These are phyloP conservation scores for Xylariaceae sp. DNA, from an alignment of 2,329 filamentous ascomycete species.

Conservation along the genomic window DNA sequence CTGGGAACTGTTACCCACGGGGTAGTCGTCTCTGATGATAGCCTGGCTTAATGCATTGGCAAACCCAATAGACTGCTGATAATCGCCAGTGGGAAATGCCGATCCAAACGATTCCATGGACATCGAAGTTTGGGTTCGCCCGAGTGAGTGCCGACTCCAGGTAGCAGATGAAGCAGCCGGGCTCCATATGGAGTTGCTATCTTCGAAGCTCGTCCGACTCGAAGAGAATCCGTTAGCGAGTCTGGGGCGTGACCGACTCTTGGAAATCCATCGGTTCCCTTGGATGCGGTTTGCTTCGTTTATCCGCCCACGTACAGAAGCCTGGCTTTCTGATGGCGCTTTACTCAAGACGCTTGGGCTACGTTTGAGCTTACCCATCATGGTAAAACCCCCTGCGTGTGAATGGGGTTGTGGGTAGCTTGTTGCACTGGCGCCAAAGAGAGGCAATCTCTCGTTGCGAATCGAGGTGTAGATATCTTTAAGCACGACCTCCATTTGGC, in stretches of 20 bases:
- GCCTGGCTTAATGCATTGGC: constrained; percentile 94
- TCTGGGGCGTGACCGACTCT: constrained; percentile 75
- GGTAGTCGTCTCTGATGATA: constrained; percentile 83
- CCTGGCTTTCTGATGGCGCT: constrained; percentile 74
- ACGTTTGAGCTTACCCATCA: constrained; percentile 72
- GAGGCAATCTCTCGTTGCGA: constrained; percentile 74
- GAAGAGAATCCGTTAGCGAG: constrained; percentile 81
- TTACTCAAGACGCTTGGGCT: constrained; percentile 90
- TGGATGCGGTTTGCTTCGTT: constrained; percentile 49
- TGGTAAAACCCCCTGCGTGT: constrained; percentile 59
- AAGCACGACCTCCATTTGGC: constrained; percentile 81
- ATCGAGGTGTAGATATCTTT: constrained; percentile 92
- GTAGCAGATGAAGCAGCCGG: constrained; percentile 80
- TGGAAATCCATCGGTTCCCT: constrained; percentile 73
- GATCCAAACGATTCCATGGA: constrained; percentile 88
- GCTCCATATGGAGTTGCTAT: constrained; percentile 84
- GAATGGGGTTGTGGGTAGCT: constrained; percentile 40
- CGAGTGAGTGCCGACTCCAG: constrained; percentile 90
- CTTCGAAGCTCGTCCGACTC: constrained; percentile 89
- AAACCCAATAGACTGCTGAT: constrained; percentile 95
- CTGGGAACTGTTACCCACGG: constrained; percentile 43
- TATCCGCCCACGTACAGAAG: constrained; percentile 64
- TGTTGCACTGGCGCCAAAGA: constrained; percentile 62
- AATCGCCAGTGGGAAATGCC: constrained; percentile 68
- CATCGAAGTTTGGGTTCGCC: constrained; percentile 84